Base-by-base conservation (phyloP, 225 moss, liverwort and hornwort species). In the Climacium dendroides region DNA sequence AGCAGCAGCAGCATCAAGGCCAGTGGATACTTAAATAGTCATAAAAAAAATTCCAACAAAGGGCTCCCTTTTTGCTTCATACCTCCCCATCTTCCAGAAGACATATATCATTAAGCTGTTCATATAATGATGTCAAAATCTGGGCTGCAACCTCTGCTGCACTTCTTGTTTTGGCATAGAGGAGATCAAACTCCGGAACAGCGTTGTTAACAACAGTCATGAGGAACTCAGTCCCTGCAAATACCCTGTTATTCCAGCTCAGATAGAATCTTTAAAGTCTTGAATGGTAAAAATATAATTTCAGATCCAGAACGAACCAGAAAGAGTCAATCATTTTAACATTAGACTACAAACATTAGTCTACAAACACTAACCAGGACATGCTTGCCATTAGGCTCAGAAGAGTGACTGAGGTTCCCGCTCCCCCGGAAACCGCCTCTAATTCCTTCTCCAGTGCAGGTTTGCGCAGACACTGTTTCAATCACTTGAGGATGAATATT, bases 41-140 rank as follows among this genome's bases (percentile, higher is more conserved):
- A 73, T 66, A 58, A 47, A 88, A 53, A 52, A 86, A 67, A 39
- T 86, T 67, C 55, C 61, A 80, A 64, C 43, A 60, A 66, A 84
- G 37, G 69, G 43, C 55, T 45, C 50, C 50, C 70, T 37, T 37
- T 78, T 58, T 78, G 64, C 57, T 48, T 81, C 85, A 83, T 89
- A 98, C 98, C 97, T 96, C 96, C 69, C 96, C 97, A 85, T 99
- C 99, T 89, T 95, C 95, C 89, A 96, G 89, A 77, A 99, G 94
- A 87, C 97, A 97, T 79, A 96, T 94, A 48, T 94, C 94, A 94
- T 97, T 92, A 60, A 99, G 95, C 80, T 96, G 95, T 83, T 92
- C 91, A 87, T 96, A 96, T 50, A 99, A 88, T 77, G 97, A 91
- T 63, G 99, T 96, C 83, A 97, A 85, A 87, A 99, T 97, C 85